Percentiles rank a stretch among this genome's conserved stretches.
phyloP scores from a whole-genome alignment of 352 stramenopile species.

The Chrysophaeum taylorii region DNA sequence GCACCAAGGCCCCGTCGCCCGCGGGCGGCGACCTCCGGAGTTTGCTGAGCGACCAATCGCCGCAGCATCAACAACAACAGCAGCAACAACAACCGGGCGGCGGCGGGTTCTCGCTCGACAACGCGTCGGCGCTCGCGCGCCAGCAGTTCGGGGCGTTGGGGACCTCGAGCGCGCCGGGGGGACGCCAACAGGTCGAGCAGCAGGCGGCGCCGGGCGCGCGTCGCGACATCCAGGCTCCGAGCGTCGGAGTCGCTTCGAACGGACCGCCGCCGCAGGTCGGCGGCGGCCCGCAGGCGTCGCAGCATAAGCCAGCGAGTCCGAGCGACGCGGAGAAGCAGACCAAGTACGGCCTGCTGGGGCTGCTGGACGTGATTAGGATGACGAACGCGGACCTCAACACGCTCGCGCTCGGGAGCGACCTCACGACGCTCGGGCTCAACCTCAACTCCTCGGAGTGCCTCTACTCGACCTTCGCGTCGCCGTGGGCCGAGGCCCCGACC shows the following conservation, averaged over 20 bases:
- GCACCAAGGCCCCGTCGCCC: neutral
- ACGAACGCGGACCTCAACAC: conserved; percentile 67
- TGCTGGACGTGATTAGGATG: conserved; percentile 70
- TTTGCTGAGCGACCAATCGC: no score
- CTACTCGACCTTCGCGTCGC: conserved; percentile 62
- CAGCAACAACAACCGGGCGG: neutral
- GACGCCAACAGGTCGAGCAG: neutral
- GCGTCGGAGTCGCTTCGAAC: no score
- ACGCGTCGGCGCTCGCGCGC: no score
- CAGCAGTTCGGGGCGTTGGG: no score
- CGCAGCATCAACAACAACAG: no score
- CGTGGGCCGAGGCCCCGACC: conserved; percentile 55
- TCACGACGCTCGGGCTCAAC: conserved; percentile 69
- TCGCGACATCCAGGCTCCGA: no score
- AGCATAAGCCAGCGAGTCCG: no score
- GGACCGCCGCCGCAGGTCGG: no score
- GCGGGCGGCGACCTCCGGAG: neutral
- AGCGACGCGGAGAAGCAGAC: neutral
- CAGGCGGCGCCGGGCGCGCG: neutral
- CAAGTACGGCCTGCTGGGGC: conserved; percentile 59
- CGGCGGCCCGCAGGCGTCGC: no score
- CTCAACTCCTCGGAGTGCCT: conserved; percentile 65
- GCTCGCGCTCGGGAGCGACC: conserved; percentile 61
- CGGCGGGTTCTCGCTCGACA: neutral
- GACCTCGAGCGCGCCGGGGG: no score